Evolutionary conservation across 140 eudicot genomes (phyloP).

Genomic region (Senecio squalidus): DNA sequence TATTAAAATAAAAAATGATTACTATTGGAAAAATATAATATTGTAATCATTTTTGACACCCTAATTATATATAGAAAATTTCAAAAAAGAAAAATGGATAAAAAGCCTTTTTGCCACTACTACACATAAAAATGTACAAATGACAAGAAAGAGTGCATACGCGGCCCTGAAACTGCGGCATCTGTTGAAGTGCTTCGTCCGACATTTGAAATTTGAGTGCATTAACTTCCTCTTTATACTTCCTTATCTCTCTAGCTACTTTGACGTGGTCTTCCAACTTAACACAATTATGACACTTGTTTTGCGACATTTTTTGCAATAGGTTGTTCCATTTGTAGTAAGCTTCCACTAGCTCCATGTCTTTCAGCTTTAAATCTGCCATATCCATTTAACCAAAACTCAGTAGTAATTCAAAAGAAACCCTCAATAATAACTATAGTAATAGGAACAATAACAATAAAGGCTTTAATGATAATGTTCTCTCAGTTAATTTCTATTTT

Average conservation of each 20-base stretch:
- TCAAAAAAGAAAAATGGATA: not conserved
- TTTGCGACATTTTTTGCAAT: slow-evolving; percentile 83
- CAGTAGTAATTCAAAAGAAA: not conserved
- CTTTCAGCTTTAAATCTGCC: slow-evolving; percentile 85
- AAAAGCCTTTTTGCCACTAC: too few relatives aligned
- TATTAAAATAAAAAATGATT: too few relatives aligned
- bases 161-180: slow-evolving; percentile 99
- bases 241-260: slow-evolving; percentile 59
- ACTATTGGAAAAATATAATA: too few relatives aligned
- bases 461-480: too few relatives aligned
- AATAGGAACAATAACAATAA: too few relatives aligned
- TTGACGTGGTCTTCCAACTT: slow-evolving; percentile 80
- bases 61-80: too few relatives aligned
- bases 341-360: slow-evolving; percentile 54
- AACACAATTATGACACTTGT: slow-evolving; percentile 89
- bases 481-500: too few relatives aligned
- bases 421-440: not conserved
- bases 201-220: slow-evolving; percentile 83
- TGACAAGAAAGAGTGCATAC: too few relatives aligned
- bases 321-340: slow-evolving; percentile 63
- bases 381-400: not conserved
- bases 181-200: slow-evolving; percentile 97
- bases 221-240: slow-evolving; percentile 63
- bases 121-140: too few relatives aligned
- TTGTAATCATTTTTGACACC: not conserved